These are phyloP conservation scores for Tripterygium wilfordii DNA, from an alignment of 177 flowering plant species.

Conservation along the genomic window DNA sequence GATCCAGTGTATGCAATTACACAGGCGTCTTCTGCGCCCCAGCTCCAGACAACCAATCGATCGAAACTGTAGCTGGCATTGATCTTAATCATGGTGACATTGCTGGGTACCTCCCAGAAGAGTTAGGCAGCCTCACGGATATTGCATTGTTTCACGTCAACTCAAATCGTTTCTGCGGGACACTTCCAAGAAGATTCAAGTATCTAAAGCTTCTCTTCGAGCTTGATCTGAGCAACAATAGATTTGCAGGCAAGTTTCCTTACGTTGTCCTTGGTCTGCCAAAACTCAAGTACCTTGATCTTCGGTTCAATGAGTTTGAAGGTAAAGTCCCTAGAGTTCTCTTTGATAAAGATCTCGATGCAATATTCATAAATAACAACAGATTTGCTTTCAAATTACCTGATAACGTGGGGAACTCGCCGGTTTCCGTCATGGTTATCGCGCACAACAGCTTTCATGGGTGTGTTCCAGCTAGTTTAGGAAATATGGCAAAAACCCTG, in stretches of 20 bases:
- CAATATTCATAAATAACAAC: constrained; percentile 58
- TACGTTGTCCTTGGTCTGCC: constrained; percentile 32
- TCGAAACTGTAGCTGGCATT: constrained; percentile 56
- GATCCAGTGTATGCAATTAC: constrained; percentile 48
- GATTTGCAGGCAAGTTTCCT: constrained; percentile 42
- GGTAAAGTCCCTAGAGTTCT: constrained; percentile 41
- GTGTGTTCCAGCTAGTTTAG: neutral
- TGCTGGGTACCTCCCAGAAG: constrained; percentile 40
- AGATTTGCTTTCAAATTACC: neutral
- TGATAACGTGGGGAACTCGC: neutral
- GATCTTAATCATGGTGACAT: constrained; percentile 59
- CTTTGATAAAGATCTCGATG: constrained; percentile 51
- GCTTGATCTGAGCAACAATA: constrained; percentile 60
- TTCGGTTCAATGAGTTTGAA: constrained; percentile 46
- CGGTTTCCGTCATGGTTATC: neutral
- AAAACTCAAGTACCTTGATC: constrained; percentile 41
- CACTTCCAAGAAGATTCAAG: constrained; percentile 32
- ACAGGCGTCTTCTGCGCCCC: constrained; percentile 60
- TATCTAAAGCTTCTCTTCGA: constrained; percentile 37
- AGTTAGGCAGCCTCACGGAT: constrained; percentile 51
- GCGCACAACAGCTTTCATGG: neutral
- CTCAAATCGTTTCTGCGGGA: constrained; percentile 45
- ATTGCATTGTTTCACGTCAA: constrained; percentile 59
- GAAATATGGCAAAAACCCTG: neutral
- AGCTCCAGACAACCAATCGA: constrained; percentile 35